A percentile compares a stretch with the other conserved stretches of the same genome.
Conservation (phyloP, 495 filamentous ascomycete species). For the Cryomyces antarcticus region DNA sequence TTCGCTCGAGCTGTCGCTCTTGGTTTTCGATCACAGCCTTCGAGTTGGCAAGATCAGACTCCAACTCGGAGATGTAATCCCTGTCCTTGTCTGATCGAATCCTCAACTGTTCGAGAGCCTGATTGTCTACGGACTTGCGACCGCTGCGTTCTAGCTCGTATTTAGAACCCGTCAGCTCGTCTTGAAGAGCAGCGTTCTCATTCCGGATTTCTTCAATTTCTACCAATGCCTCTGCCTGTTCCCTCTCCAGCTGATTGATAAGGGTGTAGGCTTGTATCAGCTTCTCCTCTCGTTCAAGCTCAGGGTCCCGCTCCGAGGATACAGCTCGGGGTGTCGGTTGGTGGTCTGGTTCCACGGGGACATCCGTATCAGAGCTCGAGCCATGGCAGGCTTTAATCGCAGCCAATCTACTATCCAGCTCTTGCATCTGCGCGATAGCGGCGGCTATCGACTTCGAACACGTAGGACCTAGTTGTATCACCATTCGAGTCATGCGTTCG, state of each 20-base stretch:
- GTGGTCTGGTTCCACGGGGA: conserved; percentile 4
- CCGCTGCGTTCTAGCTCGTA: conserved; percentile 13
- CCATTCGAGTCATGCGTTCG: conserved; percentile 16
- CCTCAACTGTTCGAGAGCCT: conserved; percentile 13
- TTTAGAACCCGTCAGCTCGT: conserved; percentile 17
- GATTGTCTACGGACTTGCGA: conserved; percentile 5
- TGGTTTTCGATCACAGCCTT: conserved; percentile 30
- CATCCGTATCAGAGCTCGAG: conserved; percentile 2
- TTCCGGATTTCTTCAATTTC: conserved; percentile 12
- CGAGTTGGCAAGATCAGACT: conserved; percentile 15
- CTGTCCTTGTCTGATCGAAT: conserved; percentile 12
- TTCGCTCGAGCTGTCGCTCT: conserved; percentile 39
- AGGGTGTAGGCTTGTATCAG: conserved; percentile 9
- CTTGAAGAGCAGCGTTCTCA: conserved; percentile 15
- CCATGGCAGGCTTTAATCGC: conserved; percentile 7
- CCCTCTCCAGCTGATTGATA: conserved; percentile 9
- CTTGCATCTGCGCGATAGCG: conserved; percentile 17
- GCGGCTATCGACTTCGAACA: conserved; percentile 14
- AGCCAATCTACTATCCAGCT: conserved; percentile 8
- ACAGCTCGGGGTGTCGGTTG: background rate
- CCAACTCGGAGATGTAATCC: conserved; percentile 20
- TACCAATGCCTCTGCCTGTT: conserved; percentile 2
- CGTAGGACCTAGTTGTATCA: conserved; percentile 13
- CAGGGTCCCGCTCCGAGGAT: conserved; percentile 13
- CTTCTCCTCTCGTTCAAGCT: conserved; percentile 16